phyloP scores from a whole-genome alignment of 768 basidiomycete species.

The Crassisporium funariophilum region DNA sequence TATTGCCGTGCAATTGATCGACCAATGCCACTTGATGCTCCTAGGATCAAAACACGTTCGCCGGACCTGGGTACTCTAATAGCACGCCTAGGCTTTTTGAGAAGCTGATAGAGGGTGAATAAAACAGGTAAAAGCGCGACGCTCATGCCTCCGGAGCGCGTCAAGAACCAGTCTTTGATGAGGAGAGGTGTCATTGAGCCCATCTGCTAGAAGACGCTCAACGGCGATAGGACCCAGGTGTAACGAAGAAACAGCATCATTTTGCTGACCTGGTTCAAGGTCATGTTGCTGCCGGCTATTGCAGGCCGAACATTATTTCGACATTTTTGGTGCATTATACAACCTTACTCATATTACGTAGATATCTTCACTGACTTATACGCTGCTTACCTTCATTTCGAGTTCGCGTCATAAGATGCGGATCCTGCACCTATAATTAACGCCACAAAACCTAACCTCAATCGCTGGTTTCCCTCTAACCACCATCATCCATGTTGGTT shows the following conservation, averaged over 20 bases:
- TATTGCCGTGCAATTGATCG: constrained; percentile 69
- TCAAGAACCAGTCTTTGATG: not conserved
- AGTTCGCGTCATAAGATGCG: too few relatives aligned
- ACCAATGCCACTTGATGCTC: constrained; percentile 86
- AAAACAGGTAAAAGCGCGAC: constrained; percentile 29
- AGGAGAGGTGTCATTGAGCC: not conserved
- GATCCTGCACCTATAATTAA: too few relatives aligned
- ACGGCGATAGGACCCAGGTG: too few relatives aligned
- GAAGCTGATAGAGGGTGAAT: constrained; percentile 21
- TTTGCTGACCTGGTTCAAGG: too few relatives aligned
- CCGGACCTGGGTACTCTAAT: constrained; percentile 38
- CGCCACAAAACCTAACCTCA: constrained; percentile 24
- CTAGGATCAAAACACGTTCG: constrained; percentile 81
- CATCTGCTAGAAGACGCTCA: too few relatives aligned
- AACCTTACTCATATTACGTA: not conserved
- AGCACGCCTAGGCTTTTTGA: constrained; percentile 28
- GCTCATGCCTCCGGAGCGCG: not conserved
- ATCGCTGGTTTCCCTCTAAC: constrained; percentile 17
- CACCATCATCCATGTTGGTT: constrained; percentile 36
- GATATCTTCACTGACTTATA: not conserved
- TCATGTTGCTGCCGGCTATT: too few relatives aligned
- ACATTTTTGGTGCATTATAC: not conserved
- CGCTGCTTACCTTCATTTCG: too few relatives aligned
- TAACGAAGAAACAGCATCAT: too few relatives aligned
- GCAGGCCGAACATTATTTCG: too few relatives aligned